Evolutionary conservation across 2,329 filamentous ascomycete species (phyloP), one percentile per base, ranked within the genome.

Genomic region (Verticillium longisporum): DNA sequence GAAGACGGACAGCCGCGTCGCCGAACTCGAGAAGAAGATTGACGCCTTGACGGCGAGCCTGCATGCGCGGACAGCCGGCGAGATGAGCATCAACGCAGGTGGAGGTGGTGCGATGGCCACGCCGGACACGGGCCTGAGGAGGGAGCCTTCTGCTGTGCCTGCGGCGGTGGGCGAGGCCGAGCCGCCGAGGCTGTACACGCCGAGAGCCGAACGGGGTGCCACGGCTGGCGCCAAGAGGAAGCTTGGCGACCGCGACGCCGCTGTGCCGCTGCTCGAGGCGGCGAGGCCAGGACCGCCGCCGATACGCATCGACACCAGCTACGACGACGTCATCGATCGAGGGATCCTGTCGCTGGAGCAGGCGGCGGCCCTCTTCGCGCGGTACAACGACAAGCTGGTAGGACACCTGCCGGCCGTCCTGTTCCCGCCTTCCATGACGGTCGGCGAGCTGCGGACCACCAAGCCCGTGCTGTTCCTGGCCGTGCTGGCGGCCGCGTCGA

Each of bases 11-110:
- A 94, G 87, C 66, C 83, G 92, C 58, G 92, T 97, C 13, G 89
- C 92, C 9, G 92, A 97, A 78, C 80, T 97, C 58, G 92, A 97
- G 79, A 92, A 89, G 80, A 96, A 96, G 78, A 94, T 97, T 65
- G 92, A 97, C 77, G 90, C 89, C 9, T 73, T 97, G 71, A 96
- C 91, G 7, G 90, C 91, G 6, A 92, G 87, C 38, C 72, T 97
- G 65, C 88, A 91, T 55, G 86, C 89, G 9, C 68, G 74, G 34
- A 70, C n/a, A 61, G 59, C 26, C 26, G 26, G 26, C 26, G 26
- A 26, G 26, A 26, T 3, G 26, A 3, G 26, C 26, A 26, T 26
- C 26, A 3, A 3, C 26, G 3, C 26, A 26, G 26, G 26, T 26
- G n/a, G n/a, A n/a, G 26, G 26, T 26, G 26, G 13, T 11, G 38